phyloP scores from a whole-genome alignment of 192 early-diverging fungal species.

The Chytriomyces sp. region DNA sequence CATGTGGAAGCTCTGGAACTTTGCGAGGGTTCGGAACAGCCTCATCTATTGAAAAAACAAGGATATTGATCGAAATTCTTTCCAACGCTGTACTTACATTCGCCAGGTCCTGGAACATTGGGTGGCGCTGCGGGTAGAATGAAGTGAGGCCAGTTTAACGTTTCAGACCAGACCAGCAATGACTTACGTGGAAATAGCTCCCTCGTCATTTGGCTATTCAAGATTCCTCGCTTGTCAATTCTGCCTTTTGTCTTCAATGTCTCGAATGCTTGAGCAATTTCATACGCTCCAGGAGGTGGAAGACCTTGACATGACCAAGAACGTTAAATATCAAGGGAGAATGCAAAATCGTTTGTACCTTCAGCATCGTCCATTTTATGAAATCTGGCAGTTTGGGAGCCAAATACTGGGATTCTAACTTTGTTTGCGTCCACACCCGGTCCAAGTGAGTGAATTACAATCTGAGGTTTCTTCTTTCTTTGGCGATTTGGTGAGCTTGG shows the following conservation, averaged over 20 bases:
- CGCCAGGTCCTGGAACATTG: conserved; percentile 49
- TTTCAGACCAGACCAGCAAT: not conserved
- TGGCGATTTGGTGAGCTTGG: not conserved
- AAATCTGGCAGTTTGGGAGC: conserved; percentile 57
- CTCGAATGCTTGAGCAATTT: conserved; percentile 49
- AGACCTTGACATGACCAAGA: conserved; percentile 3
- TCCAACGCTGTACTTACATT: conserved; percentile 50
- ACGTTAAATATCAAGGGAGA: not conserved
- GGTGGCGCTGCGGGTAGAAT: not conserved
- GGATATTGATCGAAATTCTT: conserved; percentile 15
- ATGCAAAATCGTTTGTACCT: conserved; percentile 4
- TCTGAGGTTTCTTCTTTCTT: not conserved
- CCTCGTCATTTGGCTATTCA: conserved; percentile 39
- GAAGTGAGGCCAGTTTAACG: not conserved
- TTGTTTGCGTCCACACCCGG: conserved; percentile 38
- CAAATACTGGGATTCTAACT: conserved; percentile 54
- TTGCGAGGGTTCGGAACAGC: not conserved
- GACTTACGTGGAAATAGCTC: conserved; percentile 50
- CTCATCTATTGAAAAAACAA: conserved; percentile 10
- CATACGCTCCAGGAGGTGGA: conserved; percentile 59
- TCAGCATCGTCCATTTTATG: conserved; percentile 20
- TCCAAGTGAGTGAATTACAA: conserved; percentile 4
- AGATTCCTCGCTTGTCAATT: conserved; percentile 33
- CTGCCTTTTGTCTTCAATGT: conserved; percentile 38
- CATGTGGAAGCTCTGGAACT: conserved; percentile 9